Conservation (phyloP, 148 eudicot genomes). For the Silene uniflora region DNA sequence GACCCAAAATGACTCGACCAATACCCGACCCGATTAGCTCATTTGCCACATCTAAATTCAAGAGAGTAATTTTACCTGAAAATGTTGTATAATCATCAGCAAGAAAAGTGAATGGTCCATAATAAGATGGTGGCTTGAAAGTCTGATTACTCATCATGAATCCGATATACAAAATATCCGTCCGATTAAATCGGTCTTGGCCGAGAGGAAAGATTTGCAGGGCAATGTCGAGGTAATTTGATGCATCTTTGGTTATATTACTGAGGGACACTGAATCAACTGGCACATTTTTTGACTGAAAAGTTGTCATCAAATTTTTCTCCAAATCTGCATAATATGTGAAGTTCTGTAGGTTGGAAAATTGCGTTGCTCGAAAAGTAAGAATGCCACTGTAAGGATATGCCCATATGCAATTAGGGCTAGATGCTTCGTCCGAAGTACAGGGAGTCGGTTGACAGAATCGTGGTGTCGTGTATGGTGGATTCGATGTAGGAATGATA, state of each 20-base stretch:
- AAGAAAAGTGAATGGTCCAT: conserved; percentile 33
- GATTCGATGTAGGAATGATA: conserved; percentile 17
- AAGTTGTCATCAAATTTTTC: conserved; percentile 24
- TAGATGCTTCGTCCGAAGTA: conserved; percentile 22
- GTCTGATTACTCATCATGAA: conserved; percentile 39
- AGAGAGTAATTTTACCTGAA: conserved; percentile 11
- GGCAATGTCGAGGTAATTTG: conserved; percentile 25
- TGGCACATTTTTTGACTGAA: conserved; percentile 18
- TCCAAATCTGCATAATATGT: conserved; percentile 23
- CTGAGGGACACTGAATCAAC: conserved; percentile 38
- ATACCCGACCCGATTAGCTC: too few species aligned
- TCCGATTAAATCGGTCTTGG: conserved; percentile 27
- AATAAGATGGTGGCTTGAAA: conserved; percentile 26
- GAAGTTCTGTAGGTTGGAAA: conserved; percentile 33
- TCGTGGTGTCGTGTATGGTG: conserved; percentile 19
- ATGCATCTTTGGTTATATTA: conserved; percentile 22
- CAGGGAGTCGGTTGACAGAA: conserved; percentile 28
- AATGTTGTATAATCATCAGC: conserved; percentile 23
- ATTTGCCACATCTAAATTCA: too few species aligned
- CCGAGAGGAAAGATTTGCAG: conserved; percentile 32
- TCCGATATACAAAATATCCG: conserved; percentile 23
- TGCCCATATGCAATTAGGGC: conserved; percentile 40
- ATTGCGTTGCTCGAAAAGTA: conserved; percentile 37
- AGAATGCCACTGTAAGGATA: conserved; percentile 38
- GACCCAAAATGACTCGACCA: too few species aligned